phyloP scores from a whole-genome alignment of 192 early-diverging fungal genomes.

The Backusella sp. region DNA sequence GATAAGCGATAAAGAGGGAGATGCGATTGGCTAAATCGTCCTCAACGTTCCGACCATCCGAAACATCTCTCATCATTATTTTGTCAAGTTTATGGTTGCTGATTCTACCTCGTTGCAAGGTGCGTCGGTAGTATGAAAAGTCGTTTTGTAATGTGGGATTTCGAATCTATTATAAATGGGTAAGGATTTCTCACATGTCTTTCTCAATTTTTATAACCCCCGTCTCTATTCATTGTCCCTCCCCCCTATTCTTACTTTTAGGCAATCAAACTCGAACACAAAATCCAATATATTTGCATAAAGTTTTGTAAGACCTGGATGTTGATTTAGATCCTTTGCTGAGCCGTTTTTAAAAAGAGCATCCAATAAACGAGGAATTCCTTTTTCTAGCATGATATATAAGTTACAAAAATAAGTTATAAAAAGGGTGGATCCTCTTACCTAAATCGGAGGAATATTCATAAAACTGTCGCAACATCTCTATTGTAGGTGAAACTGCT shows the following conservation, averaged over 20 bases:
- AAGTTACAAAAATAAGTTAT: background rate
- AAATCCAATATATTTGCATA: constrained; percentile 83
- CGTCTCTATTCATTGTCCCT: too few relatives aligned
- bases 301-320: constrained; percentile 76
- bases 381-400: constrained; percentile 40
- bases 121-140: constrained; percentile 93
- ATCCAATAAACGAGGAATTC: constrained; percentile 59
- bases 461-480: constrained; percentile 74
- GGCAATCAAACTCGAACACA: constrained; percentile 86
- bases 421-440: constrained; percentile 24
- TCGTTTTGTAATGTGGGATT: constrained; percentile 77
- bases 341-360: constrained; percentile 61
- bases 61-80: background rate
- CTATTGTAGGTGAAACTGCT: constrained; percentile 74
- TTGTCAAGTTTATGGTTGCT: background rate
- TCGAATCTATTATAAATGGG: constrained; percentile 9
- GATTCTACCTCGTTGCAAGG: constrained; percentile 65
- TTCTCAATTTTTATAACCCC: too few relatives aligned
- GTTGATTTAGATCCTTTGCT: constrained; percentile 55
- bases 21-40: constrained; percentile 89
- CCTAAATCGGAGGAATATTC: constrained; percentile 72
- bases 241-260: constrained; percentile 56
- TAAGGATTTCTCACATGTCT: too few relatives aligned
- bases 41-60: constrained; percentile 51
- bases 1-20: constrained; percentile 93